phyloP scores from a whole-genome alignment of 1,284 basidiomycete species.

The Veloporphyrellus conicus region DNA sequence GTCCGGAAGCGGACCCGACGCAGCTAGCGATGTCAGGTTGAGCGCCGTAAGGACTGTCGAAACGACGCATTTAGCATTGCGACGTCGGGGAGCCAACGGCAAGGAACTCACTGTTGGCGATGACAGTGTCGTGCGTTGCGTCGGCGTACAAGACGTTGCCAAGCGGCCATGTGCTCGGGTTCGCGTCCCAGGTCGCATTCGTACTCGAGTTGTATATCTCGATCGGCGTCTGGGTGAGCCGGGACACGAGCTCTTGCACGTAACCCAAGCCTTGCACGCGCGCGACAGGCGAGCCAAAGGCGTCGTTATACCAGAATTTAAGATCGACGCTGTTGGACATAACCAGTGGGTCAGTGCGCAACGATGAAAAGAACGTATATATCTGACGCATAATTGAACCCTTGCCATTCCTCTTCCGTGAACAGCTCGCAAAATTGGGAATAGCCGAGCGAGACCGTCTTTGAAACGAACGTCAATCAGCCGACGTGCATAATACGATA shows the following conservation, averaged over 20 bases:
- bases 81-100: background rate
- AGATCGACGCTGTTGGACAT: conserved; percentile 11
- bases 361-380: conserved; percentile 6
- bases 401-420: conserved; percentile 84
- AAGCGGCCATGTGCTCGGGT: conserved; percentile 73
- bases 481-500: background rate
- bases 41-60: conserved; percentile 48
- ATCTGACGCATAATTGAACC: conserved; percentile 80
- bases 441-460: conserved; percentile 88
- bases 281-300: conserved; percentile 72
- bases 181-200: conserved; percentile 73
- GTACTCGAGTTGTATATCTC: conserved; percentile 67
- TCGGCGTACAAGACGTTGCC: conserved; percentile 80
- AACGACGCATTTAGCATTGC: background rate
- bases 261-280: conserved; percentile 83
- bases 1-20: conserved; percentile 48
- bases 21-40: conserved; percentile 54
- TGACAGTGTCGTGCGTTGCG: conserved; percentile 63
- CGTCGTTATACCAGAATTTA: conserved; percentile 64
- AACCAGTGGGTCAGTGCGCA: background rate
- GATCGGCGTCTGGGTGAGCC: conserved; percentile 71
- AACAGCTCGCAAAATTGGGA: conserved; percentile 89
- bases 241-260: conserved; percentile 75
- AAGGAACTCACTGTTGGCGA: too few species aligned
- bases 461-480: background rate